phyloP scores from a whole-genome alignment of 164 flowering plant genomes.

The Nymphaea colorata region DNA sequence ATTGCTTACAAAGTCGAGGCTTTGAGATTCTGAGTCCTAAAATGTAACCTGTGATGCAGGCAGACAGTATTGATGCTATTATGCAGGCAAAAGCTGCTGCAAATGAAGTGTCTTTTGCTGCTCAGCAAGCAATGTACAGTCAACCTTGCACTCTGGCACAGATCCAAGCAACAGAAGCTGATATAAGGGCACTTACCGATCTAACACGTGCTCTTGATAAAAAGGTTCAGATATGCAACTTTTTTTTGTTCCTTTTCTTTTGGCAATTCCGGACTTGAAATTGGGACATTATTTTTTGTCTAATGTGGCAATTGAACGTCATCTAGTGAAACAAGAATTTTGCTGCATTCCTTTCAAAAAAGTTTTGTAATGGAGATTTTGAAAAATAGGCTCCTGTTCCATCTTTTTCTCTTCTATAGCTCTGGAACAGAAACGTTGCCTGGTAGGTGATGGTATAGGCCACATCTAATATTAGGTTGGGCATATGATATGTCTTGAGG shows the following conservation, averaged over 20 bases:
- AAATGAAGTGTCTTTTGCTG: constrained; percentile 18
- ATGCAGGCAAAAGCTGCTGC: constrained; percentile 30
- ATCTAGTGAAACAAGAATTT: too few relatives aligned
- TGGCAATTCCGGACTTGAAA: not conserved
- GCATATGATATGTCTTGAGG: too few relatives aligned
- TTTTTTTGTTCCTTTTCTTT: not conserved
- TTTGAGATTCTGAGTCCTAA: not conserved
- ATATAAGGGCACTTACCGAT: constrained; percentile 46
- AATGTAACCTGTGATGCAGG: constrained; percentile 17
- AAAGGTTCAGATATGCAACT: constrained; percentile 27
- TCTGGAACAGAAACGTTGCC: too few relatives aligned
- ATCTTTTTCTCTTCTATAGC: too few relatives aligned
- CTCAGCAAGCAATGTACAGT: constrained; percentile 25
- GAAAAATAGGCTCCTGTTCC: too few relatives aligned
- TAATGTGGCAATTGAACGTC: too few relatives aligned
- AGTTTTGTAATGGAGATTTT: too few relatives aligned
- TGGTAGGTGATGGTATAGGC: too few relatives aligned
- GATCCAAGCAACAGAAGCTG: constrained; percentile 58
- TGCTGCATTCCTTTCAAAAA: too few relatives aligned
- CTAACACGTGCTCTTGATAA: constrained; percentile 53
- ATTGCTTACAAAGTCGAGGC: not conserved
- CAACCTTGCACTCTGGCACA: constrained; percentile 34
- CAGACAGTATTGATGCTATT: constrained; percentile 19
- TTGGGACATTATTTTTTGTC: too few relatives aligned
- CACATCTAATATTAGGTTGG: too few relatives aligned